Percentiles rank a stretch among this genome's conserved stretches.
These are phyloP conservation scores for Halenospora varia DNA, from an alignment of 495 filamentous ascomycete species.

Conservation along the genomic window DNA sequence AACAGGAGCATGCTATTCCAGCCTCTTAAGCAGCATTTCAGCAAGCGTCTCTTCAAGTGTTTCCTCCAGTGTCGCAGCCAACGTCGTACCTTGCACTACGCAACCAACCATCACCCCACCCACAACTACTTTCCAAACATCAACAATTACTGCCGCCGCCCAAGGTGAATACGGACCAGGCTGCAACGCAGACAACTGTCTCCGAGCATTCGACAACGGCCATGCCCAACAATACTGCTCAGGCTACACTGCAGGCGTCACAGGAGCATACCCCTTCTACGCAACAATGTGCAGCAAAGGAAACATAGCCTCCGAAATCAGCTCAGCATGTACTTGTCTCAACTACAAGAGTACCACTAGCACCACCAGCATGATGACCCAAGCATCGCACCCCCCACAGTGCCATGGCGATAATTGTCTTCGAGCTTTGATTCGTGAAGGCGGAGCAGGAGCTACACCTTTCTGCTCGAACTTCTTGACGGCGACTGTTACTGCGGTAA, in stretches of 20 bases:
- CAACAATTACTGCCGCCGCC: neutral
- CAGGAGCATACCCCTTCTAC: neutral
- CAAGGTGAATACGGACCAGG: neutral
- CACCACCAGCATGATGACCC: neutral
- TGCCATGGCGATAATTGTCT: no score
- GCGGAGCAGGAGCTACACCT: no score
- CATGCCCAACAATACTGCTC: neutral
- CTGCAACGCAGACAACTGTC: constrained; percentile 11
- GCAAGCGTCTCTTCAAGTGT: neutral
- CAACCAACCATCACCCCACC: no score
- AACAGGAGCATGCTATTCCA: neutral
- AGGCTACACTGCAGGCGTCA: neutral
- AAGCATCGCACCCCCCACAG: no score
- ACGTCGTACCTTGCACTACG: no score
- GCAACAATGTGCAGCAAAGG: neutral
- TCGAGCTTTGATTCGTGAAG: no score
- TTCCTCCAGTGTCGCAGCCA: neutral
- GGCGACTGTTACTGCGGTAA: no score
- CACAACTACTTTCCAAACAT: constrained; percentile 1
- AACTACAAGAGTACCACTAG: neutral
- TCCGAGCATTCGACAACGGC: constrained; percentile 4
- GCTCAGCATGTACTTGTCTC: constrained; percentile 1
- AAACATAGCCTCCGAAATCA: neutral
- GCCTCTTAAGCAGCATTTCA: neutral
- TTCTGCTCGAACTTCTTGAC: no score